Percentiles rank a stretch among this genome's conserved stretches.
These are phyloP conservation scores for Ganoderma leucocontextum DNA, from an alignment of 1,284 basidiomycete genomes.

Conservation along the genomic window DNA sequence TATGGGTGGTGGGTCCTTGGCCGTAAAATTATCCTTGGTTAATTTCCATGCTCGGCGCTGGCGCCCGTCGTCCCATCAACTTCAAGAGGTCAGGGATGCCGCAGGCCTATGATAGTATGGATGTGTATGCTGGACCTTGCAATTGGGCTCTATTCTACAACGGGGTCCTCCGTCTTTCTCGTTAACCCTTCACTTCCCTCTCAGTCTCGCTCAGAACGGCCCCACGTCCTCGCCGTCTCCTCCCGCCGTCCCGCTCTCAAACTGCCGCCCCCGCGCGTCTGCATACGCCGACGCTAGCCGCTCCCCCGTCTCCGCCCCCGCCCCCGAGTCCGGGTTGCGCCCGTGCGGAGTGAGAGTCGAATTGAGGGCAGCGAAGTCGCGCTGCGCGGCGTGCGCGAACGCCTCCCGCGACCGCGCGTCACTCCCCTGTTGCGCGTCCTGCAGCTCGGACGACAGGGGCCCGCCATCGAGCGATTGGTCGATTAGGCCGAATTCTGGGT, in stretches of 20 bases:
- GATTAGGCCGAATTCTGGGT: slow-evolving; percentile 29
- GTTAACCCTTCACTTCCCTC: background rate
- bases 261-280: slow-evolving; percentile 38
- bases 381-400: slow-evolving; percentile 36
- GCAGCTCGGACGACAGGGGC: slow-evolving; percentile 33
- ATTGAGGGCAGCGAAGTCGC: slow-evolving; percentile 40
- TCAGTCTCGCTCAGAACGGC: background rate
- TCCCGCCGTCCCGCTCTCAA: slow-evolving; percentile 31
- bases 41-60: slow-evolving; percentile 4
- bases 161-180: background rate
- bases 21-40: slow-evolving; percentile 24
- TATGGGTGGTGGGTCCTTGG: slow-evolving; percentile 11
- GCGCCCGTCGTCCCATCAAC: background rate
- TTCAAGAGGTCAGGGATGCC: no score
- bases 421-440: slow-evolving; percentile 42
- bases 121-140: no score
- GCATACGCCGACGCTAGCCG: slow-evolving; percentile 39
- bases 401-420: slow-evolving; percentile 37
- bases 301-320: slow-evolving; percentile 36
- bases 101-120: no score
- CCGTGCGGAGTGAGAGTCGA: slow-evolving; percentile 41
- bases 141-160: no score
- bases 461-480: slow-evolving; percentile 39
- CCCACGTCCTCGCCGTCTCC: slow-evolving; percentile 29
- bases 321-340: slow-evolving; percentile 36